Percentiles rank a stretch among this genome's conserved stretches.
phyloP scores from a whole-genome alignment of 306 rosid species.

The Cucumis hystrix region DNA sequence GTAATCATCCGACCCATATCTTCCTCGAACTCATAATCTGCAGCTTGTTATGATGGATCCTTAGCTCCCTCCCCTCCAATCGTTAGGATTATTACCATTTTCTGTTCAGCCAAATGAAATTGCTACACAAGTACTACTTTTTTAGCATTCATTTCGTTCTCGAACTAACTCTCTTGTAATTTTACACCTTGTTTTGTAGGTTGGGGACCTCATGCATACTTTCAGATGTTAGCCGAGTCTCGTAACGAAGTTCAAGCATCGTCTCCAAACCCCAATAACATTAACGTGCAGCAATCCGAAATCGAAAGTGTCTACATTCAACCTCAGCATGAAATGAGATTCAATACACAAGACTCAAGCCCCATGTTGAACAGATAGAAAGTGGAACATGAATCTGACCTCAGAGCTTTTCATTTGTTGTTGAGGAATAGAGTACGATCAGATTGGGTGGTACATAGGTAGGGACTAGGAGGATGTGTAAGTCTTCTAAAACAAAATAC shows the following conservation, averaged over 20 bases:
- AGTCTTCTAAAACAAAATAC: neutral
- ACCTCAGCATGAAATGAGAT: slow-evolving; percentile 4
- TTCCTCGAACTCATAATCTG: neutral
- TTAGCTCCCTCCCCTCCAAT: neutral
- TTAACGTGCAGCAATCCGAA: neutral
- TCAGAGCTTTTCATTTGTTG: slow-evolving; percentile 8
- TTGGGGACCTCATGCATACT: slow-evolving; percentile 16
- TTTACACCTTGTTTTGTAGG: neutral
- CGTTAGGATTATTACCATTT: neutral
- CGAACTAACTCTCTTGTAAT: neutral
- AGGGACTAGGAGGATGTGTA: neutral
- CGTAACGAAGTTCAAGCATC: slow-evolving; percentile 13
- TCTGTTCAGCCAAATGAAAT: neutral
- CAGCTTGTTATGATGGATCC: neutral
- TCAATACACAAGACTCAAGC: slow-evolving; percentile 13
- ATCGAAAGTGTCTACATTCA: neutral
- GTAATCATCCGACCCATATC: neutral
- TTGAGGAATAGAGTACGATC: neutral
- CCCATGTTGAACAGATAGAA: slow-evolving; percentile 39
- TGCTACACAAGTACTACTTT: neutral
- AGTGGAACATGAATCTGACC: slow-evolving; percentile 33
- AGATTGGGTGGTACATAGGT: slow-evolving; percentile 1
- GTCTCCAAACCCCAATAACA: neutral
- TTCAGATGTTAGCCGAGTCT: slow-evolving; percentile 13
- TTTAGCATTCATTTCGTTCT: neutral